phyloP scores from a whole-genome alignment of 2,329 filamentous ascomycete species.

The Ilyonectria robusta region DNA sequence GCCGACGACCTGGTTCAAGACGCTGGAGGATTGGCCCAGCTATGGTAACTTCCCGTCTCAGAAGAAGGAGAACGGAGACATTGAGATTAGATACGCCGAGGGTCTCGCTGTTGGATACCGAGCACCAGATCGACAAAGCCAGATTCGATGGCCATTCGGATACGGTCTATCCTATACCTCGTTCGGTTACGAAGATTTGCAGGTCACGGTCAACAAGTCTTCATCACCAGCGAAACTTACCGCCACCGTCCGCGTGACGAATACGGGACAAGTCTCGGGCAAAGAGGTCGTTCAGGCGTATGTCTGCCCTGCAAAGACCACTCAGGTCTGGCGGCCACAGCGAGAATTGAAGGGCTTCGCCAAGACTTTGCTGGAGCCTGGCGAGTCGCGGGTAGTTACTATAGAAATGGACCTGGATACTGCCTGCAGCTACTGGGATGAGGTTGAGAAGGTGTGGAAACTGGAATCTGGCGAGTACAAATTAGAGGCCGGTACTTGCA shows the following conservation, averaged over 20 bases:
- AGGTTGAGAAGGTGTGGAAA: conserved; percentile 24
- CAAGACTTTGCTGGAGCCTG: conserved; percentile 15
- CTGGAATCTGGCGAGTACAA: conserved; percentile 26
- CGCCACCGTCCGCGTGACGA: conserved; percentile 5
- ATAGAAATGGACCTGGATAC: conserved; percentile 18
- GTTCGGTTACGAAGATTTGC: conserved; percentile 24
- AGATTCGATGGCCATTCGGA: conserved; percentile 27
- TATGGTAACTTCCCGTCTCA: conserved; percentile 30
- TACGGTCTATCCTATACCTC: conserved; percentile 35
- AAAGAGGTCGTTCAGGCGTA: conserved; percentile 35
- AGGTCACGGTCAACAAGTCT: conserved; percentile 11
- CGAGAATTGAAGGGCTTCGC: conserved; percentile 34
- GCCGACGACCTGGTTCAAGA: conserved; percentile 36
- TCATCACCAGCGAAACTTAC: conserved; percentile 7
- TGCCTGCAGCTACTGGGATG: conserved; percentile 26
- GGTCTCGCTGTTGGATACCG: conserved; percentile 35
- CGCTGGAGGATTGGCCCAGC: conserved; percentile 30
- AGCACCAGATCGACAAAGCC: background rate
- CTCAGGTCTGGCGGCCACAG: conserved; percentile 27
- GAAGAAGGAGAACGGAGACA: background rate
- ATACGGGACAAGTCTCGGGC: conserved; percentile 20
- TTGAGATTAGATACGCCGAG: conserved; percentile 26
- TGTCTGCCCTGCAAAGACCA: background rate
- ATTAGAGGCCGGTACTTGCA: conserved; percentile 2
- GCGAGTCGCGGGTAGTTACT: conserved; percentile 1